Base-by-base conservation (phyloP, 768 basidiomycete species). In the Trametopsis cervina region DNA sequence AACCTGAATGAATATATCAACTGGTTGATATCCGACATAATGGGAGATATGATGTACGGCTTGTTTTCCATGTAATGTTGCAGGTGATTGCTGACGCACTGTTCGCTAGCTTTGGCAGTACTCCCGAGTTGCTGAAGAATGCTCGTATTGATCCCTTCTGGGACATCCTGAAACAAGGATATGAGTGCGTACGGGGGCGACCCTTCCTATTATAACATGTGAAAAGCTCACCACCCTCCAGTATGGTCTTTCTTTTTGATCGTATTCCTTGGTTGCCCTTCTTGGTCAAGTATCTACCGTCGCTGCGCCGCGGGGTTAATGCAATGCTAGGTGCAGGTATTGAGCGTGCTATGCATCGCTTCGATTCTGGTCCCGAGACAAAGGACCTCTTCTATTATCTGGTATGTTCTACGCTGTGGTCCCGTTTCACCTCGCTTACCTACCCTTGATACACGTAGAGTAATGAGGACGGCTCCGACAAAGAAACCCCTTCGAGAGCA, bases 341-440 rank as follows among this genome's bases (percentile, higher is more conserved):
- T 18, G 42, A 21, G 22, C 47, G 20, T 21, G 42, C 45, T 29
- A 20, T 29, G 15, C 41, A 38, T 42, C 47, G 59, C 5, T 27
- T 52, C 13, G 18, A 46, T n/a, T 38, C 63, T 42, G 71, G 71
- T 4, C 70, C 75, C 3, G 52, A 61, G 2, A 60, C 62, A 21
- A 68, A 66, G 50, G 71, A 73, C 46, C 51, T 75, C 0, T 75
- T 73, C 50, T 69, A 75, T 46, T 63, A 75, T 50, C 57, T 75
- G 43, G 73, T 71, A 25, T 40, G 58, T 52, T 2, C 21, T 17
- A n/a, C n/a, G n/a, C n/a, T n/a, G n/a, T n/a, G n/a, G n/a, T n/a
- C n/a, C n/a, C n/a, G n/a, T n/a, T n/a, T n/a, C n/a, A n/a, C n/a
- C n/a, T n/a, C n/a, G n/a, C n/a, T n/a, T n/a, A n/a, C n/a, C n/a